Evolutionary conservation across 257 asterid genomes (phyloP).

Genomic region (Solanum raphanifolium): DNA sequence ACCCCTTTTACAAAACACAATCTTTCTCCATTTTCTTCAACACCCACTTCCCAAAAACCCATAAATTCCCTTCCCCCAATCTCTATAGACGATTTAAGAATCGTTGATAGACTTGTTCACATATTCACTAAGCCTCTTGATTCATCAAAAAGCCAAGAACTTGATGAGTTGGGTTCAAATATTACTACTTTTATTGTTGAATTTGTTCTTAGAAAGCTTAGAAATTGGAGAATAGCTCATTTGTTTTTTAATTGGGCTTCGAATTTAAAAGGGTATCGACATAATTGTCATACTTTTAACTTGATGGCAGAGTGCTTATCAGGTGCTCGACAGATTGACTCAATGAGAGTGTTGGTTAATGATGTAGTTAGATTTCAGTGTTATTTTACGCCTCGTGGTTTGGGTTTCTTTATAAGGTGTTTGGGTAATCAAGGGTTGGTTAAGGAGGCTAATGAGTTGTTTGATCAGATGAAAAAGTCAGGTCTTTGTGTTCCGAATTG

Average conservation of each 20-base stretch:
- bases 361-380: slow-evolving; percentile 26
- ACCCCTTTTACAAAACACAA: background rate
- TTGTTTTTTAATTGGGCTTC: slow-evolving; percentile 73
- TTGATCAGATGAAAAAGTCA: slow-evolving; percentile 55
- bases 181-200: slow-evolving; percentile 65
- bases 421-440: slow-evolving; percentile 64
- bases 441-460: slow-evolving; percentile 59
- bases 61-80: background rate
- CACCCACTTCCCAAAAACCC: slow-evolving; percentile 3
- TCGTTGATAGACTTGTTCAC: slow-evolving; percentile 35
- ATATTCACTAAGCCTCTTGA: slow-evolving; percentile 39
- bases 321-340: slow-evolving; percentile 77
- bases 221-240: slow-evolving; percentile 58
- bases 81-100: background rate
- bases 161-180: slow-evolving; percentile 40
- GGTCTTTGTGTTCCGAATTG: slow-evolving; percentile 42
- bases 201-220: slow-evolving; percentile 43
- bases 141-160: slow-evolving; percentile 38
- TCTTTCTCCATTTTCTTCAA: background rate
- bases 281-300: slow-evolving; percentile 59
- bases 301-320: slow-evolving; percentile 64
- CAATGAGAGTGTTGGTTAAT: slow-evolving; percentile 40
- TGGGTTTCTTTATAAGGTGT: slow-evolving; percentile 78
- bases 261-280: slow-evolving; percentile 43
- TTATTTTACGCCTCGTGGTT: slow-evolving; percentile 69